These are phyloP conservation scores for Phytopythium helicoides DNA, from an alignment of 352 stramenopile genomes.

Conservation along the genomic window DNA sequence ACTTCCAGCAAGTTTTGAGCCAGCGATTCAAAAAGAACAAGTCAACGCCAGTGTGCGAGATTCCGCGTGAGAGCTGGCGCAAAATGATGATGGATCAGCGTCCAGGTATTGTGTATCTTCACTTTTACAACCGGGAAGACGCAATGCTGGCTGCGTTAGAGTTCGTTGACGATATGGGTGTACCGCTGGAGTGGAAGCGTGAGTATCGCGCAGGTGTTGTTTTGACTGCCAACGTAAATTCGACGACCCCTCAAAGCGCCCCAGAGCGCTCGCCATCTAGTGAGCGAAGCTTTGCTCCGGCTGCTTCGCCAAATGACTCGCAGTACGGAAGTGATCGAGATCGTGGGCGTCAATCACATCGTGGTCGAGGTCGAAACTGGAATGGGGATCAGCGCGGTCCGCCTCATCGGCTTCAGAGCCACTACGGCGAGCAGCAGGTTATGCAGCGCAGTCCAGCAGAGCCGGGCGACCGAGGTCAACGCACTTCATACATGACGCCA, in stretches of 20 bases:
- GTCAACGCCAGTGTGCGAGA: conserved; percentile 45
- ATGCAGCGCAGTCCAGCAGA: conserved; percentile 7
- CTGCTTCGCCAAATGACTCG: background rate
- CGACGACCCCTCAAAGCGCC: conserved; percentile 8
- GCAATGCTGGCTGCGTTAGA: conserved; percentile 29
- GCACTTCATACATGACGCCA: too few species aligned
- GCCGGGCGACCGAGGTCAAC: too few species aligned
- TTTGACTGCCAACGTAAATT: conserved; percentile 21
- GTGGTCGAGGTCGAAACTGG: background rate
- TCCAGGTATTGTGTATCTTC: conserved; percentile 31
- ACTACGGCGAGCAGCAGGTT: background rate
- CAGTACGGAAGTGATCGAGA: conserved; percentile 1
- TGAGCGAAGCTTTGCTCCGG: conserved; percentile 16
- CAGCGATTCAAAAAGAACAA: conserved; percentile 52
- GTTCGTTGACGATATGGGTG: conserved; percentile 41
- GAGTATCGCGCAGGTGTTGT: conserved; percentile 35
- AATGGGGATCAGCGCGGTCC: background rate
- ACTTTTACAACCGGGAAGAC: conserved; percentile 58
- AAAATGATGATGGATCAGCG: conserved; percentile 35
- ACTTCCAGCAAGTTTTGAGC: conserved; percentile 40
- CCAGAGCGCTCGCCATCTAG: conserved; percentile 31
- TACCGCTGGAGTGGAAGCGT: conserved; percentile 33
- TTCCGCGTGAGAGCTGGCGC: conserved; percentile 58
- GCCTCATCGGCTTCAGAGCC: background rate
- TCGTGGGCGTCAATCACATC: background rate